Conservation (phyloP, 192 early-diverging fungal genomes). For the Spinellus fusiger region DNA sequence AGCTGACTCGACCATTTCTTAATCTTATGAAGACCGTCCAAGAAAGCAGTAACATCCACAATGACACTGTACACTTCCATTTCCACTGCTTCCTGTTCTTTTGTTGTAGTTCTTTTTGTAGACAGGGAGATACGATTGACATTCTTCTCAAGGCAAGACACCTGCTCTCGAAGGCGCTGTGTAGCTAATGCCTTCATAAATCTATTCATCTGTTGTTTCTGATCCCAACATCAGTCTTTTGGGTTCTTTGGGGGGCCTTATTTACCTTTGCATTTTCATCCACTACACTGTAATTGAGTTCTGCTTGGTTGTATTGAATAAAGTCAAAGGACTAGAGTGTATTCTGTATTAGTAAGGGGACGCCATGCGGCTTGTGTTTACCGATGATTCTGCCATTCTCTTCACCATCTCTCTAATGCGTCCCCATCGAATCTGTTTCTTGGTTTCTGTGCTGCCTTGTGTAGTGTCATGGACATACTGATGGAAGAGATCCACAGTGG, state of each 20-base stretch:
- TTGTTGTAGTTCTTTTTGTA: not conserved
- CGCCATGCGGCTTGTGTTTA: not conserved
- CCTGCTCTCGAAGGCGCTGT: conserved; percentile 34
- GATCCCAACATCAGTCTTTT: not conserved
- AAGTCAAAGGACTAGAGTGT: conserved; percentile 35
- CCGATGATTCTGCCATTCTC: conserved; percentile 27
- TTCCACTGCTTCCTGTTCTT: not conserved
- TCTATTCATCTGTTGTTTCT: conserved; percentile 37
- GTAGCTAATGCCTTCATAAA: conserved; percentile 38
- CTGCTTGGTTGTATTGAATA: conserved; percentile 27
- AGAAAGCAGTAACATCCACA: conserved; percentile 42
- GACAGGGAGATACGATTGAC: conserved; percentile 20
- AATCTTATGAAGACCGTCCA: conserved; percentile 40
- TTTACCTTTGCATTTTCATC: conserved; percentile 40
- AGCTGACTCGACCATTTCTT: conserved; percentile 38
- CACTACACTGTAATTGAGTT: conserved; percentile 29
- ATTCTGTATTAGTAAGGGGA: not conserved
- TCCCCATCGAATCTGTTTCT: conserved; percentile 31
- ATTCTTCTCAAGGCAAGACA: conserved; percentile 34
- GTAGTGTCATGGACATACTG: conserved; percentile 9
- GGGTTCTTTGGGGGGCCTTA: not conserved
- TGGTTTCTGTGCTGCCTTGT: conserved; percentile 5
- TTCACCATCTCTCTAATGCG: conserved; percentile 23
- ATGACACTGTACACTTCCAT: conserved; percentile 24
- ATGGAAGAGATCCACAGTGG: conserved; percentile 28